A percentile compares a stretch with the other conserved stretches of the same genome.
Conservation (phyloP, 441 rosid genomes). For the Macaranga tanarius region DNA sequence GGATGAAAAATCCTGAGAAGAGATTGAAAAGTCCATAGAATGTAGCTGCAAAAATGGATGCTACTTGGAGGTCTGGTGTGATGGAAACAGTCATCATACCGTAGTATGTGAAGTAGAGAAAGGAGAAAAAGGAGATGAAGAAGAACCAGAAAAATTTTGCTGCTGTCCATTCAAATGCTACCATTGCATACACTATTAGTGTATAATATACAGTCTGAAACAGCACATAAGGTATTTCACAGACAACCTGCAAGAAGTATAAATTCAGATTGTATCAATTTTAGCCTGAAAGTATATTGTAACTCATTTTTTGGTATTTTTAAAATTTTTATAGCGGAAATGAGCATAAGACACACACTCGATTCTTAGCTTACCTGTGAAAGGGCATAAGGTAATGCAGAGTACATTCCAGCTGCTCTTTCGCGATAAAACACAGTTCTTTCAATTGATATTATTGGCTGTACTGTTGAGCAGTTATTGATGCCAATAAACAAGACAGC, state of each 20-base stretch:
- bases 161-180: conserved; percentile 64
- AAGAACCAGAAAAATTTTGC: conserved; percentile 82
- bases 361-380: conserved; percentile 51
- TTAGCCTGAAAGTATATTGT: neutral
- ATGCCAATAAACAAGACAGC: conserved; percentile 26
- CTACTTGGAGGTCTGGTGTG: conserved; percentile 80
- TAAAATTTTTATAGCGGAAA: neutral
- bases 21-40: conserved; percentile 67
- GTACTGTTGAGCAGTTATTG: conserved; percentile 28
- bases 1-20: conserved; percentile 80
- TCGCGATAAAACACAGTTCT: conserved; percentile 30
- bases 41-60: conserved; percentile 69
- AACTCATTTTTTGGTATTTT: neutral
- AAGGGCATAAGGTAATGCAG: conserved; percentile 81
- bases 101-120: conserved; percentile 86
- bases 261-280: neutral
- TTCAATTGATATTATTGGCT: conserved; percentile 29
- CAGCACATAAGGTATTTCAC: conserved; percentile 73
- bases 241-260: conserved; percentile 49
- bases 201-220: conserved; percentile 58
- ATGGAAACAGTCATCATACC: conserved; percentile 83
- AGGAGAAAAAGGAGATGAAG: conserved; percentile 68
- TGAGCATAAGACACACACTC: no score
- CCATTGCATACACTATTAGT: conserved; percentile 67
- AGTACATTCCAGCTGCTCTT: conserved; percentile 55